These are phyloP conservation scores for Salix koriyanagi DNA, from an alignment of 345 rosid species.

Conservation along the genomic window DNA sequence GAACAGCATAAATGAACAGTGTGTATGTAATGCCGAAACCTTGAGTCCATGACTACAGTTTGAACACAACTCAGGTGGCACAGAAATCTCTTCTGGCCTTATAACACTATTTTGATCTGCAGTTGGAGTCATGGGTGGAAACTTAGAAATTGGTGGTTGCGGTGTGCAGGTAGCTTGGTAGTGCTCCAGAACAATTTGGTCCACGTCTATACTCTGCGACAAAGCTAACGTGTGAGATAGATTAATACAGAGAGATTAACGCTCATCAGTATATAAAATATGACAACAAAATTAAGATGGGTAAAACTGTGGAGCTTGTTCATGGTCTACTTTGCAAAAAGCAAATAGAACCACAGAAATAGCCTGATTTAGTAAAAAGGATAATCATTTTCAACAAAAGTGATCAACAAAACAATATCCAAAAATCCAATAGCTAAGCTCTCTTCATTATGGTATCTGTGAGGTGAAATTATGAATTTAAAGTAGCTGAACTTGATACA, in stretches of 20 bases:
- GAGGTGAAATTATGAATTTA: not conserved
- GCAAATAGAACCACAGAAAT: not conserved
- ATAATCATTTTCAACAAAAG: not conserved
- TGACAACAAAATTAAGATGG: conserved; percentile 3
- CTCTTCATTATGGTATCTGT: not conserved
- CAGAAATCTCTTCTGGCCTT: conserved; percentile 38
- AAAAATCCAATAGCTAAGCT: not conserved
- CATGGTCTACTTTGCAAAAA: not conserved
- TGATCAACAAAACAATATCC: not conserved
- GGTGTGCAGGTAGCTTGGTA: conserved; percentile 73
- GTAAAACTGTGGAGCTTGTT: not conserved
- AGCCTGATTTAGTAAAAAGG: not conserved
- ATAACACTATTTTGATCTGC: conserved; percentile 33
- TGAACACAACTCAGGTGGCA: conserved; percentile 66
- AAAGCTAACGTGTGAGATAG: conserved; percentile 1
- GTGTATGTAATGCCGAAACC: conserved; percentile 35
- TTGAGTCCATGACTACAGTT: conserved; percentile 75
- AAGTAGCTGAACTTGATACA: not conserved
- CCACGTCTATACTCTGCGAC: conserved; percentile 82
- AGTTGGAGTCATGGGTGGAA: conserved; percentile 50
- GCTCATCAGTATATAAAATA: not conserved
- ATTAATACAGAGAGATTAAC: conserved; percentile 8
- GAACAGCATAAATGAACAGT: conserved; percentile 1
- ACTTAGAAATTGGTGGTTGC: conserved; percentile 56
- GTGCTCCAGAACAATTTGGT: conserved; percentile 85